Percentiles rank a stretch among this genome's conserved stretches.
Evolutionary conservation across 2,329 filamentous ascomycete genomes (phyloP).

Genomic region (Paecilomyces dactylethromorphus): DNA sequence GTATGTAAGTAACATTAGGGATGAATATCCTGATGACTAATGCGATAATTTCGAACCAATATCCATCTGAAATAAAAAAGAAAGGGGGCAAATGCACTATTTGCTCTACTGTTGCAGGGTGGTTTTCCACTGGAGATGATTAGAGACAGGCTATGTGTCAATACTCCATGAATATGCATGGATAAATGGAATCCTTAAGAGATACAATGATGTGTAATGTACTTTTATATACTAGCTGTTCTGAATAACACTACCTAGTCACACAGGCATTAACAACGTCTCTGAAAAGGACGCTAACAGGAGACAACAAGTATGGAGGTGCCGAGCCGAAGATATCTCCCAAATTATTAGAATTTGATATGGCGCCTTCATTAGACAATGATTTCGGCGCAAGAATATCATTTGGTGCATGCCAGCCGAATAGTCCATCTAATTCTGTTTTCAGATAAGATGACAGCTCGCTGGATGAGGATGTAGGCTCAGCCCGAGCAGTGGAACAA

Average conservation of each 20-base stretch:
- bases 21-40: conserved; percentile 82
- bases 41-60: not conserved
- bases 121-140: not conserved
- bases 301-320: conserved; percentile 32
- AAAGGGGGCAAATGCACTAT: not conserved
- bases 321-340: conserved; percentile 31
- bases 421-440: conserved; percentile 28
- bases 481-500: conserved; percentile 16
- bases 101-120: not conserved
- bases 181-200: not conserved
- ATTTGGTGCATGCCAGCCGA: conserved; percentile 13
- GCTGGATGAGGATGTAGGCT: conserved; percentile 15
- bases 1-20: conserved; percentile 77
- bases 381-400: conserved; percentile 1
- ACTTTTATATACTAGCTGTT: not conserved
- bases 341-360: conserved; percentile 17
- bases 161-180: not conserved
- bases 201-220: not conserved
- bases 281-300: conserved; percentile 30
- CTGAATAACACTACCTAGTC: not conserved
- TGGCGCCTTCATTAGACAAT: not conserved
- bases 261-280: conserved; percentile 29
- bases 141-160: not conserved
- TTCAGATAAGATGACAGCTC: conserved; percentile 18
- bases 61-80: not conserved